Evolutionary conservation across 306 rosid species (phyloP).

Genomic region (Senna siamea): DNA sequence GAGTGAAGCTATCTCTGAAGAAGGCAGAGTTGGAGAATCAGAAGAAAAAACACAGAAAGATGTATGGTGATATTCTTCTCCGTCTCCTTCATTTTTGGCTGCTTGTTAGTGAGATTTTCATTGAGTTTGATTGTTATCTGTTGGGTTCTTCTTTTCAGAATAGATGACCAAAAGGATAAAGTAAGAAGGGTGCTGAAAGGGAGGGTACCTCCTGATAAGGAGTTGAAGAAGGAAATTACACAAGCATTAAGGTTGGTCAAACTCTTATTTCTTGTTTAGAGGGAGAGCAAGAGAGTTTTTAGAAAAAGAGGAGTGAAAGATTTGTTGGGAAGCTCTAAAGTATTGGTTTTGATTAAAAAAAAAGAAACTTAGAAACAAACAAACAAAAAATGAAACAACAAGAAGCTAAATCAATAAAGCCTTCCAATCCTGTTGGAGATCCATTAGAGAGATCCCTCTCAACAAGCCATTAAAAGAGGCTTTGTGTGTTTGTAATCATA

Average conservation of each 20-base stretch:
- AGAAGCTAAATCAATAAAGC: too few species aligned
- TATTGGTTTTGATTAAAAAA: too few species aligned
- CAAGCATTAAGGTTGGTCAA: conserved; percentile 71
- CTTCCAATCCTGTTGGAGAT: too few species aligned
- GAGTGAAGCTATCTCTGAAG: conserved; percentile 66
- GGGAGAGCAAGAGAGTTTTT: background rate
- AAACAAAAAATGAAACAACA: too few species aligned
- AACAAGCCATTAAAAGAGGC: too few species aligned
- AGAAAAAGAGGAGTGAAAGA: background rate
- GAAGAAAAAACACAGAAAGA: conserved; percentile 72
- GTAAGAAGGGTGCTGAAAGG: conserved; percentile 84
- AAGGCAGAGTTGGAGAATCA: conserved; percentile 64
- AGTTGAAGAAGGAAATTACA: conserved; percentile 76
- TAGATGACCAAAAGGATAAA: conserved; percentile 79
- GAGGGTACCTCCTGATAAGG: conserved; percentile 88
- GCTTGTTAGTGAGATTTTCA: conserved; percentile 29
- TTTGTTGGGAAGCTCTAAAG: background rate
- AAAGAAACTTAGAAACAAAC: too few species aligned
- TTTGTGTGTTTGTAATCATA: background rate
- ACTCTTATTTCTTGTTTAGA: background rate
- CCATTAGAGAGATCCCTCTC: too few species aligned
- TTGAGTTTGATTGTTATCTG: conserved; percentile 30
- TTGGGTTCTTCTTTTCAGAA: conserved; percentile 52
- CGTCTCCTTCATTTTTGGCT: conserved; percentile 26
- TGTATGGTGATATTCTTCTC: conserved; percentile 51